These are phyloP conservation scores for Cydonia oblonga DNA, from an alignment of 331 rosid species.

Conservation along the genomic window DNA sequence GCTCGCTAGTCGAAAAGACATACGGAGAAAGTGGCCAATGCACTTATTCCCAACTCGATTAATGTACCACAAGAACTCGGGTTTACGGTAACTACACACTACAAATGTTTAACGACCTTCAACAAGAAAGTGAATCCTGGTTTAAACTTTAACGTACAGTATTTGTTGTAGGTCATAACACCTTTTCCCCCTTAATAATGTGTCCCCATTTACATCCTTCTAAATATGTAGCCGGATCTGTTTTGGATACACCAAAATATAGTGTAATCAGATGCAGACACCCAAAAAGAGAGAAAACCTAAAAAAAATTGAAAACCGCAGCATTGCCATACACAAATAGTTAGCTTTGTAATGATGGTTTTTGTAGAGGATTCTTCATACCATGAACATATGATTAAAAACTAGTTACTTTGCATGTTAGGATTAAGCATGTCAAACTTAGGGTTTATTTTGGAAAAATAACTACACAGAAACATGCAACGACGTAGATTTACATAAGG, in stretches of 20 bases:
- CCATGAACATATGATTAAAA: background rate
- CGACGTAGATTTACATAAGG: background rate
- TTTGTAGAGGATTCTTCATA: background rate
- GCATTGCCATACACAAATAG: background rate
- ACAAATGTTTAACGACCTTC: background rate
- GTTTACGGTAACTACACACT: background rate
- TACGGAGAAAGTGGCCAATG: background rate
- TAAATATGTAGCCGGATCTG: background rate
- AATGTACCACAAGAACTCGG: background rate
- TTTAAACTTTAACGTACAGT: background rate
- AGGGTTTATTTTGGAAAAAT: background rate
- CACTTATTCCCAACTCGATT: background rate
- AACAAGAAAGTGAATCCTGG: background rate
- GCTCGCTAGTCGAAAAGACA: background rate
- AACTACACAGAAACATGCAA: background rate
- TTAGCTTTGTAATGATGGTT: background rate
- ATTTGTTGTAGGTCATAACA: background rate
- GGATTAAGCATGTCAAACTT: background rate
- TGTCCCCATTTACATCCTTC: background rate
- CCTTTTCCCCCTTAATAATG: background rate
- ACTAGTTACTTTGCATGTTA: background rate
- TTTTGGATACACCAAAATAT: background rate
- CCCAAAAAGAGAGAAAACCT: background rate
- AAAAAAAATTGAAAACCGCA: background rate
- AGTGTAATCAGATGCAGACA: background rate